Evolutionary conservation across 352 stramenopile species (phyloP).

Genomic region (Phytophthora nicotianae): DNA sequence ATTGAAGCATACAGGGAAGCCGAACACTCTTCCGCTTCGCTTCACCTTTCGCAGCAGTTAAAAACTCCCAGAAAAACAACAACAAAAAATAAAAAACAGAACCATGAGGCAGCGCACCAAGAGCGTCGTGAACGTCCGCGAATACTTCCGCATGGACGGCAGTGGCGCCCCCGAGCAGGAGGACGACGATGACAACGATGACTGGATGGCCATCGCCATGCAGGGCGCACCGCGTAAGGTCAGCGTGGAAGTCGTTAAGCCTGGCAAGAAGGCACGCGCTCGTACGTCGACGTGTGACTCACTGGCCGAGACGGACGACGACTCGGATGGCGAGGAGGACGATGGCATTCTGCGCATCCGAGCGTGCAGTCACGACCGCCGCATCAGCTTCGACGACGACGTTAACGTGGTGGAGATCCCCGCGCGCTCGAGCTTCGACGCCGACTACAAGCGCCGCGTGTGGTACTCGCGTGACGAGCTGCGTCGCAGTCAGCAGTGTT

Average conservation of each 20-base stretch:
- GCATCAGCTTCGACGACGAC: slow-evolving; percentile 81
- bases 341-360: slow-evolving; percentile 56
- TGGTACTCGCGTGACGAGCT: slow-evolving; percentile 83
- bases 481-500: slow-evolving; percentile 51
- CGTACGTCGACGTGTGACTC: slow-evolving; percentile 66
- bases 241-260: slow-evolving; percentile 37
- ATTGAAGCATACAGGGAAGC: slow-evolving; percentile 7
- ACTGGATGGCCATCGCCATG: slow-evolving; percentile 58
- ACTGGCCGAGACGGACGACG: slow-evolving; percentile 63
- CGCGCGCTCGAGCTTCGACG: slow-evolving; percentile 70
- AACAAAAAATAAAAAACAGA: no score
- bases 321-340: slow-evolving; percentile 70
- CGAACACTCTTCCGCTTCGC: neutral
- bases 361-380: slow-evolving; percentile 70
- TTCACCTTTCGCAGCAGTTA: neutral
- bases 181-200: slow-evolving; percentile 51
- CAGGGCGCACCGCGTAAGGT: slow-evolving; percentile 16
- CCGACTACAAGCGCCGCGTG: slow-evolving; percentile 75
- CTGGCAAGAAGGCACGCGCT: slow-evolving; percentile 39
- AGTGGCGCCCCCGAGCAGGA: slow-evolving; percentile 49
- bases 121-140: slow-evolving; percentile 69
- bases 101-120: slow-evolving; percentile 78
- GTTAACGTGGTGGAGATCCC: slow-evolving; percentile 79
- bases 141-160: slow-evolving; percentile 75
- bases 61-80: slow-evolving; percentile 2